Evolutionary conservation across 2,329 filamentous ascomycete genomes (phyloP), one percentile per base, ranked within the genome.

Genomic region (Ophiostoma perfectum): DNA sequence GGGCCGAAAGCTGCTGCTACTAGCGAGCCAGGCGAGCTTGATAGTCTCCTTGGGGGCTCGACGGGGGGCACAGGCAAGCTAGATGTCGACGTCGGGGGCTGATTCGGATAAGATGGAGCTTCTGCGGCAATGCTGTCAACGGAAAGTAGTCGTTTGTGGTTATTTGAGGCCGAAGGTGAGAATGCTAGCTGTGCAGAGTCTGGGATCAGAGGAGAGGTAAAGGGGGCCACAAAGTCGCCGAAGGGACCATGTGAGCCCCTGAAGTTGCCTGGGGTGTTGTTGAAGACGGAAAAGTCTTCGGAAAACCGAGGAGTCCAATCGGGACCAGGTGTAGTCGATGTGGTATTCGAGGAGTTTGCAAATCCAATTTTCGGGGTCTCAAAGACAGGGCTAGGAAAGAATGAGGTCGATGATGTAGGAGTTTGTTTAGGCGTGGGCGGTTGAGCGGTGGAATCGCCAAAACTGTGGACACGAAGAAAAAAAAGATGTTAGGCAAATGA

Each of bases 281-380:
- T 86, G 79, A 88, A 88, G 74, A 88, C 85, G 71, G 86, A 87
- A 74, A 86, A 88, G 72, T 88, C 86, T 75, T 88, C 85, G 72
- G 86, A 85, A 78, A 87, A 88, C 69, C 81, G 82, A 75, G 86
- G 86, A 62, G 86, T 88, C 82, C 83, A 86, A 72, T 81, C 81
- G 45, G 62, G 41, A 7, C 69, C 68, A 12, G 71, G 69, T 5
- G 71, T 71, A 36, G 68, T 64, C 41, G 42, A 47, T 12, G 63
- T 80, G 27, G 55, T 44, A 4, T 67, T 67, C 11, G 71, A 68
- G 7, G 69, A 70, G 55, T 65, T 65, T 6, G 67, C 44, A 8
- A 67, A 38, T 11, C 78, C 80, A 70, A 78, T 77, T 75, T 81
- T 83, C 62, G 85, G 85, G 11, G 85, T 88, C 73, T 86, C 81